Base-by-base conservation (phyloP, 305 asterid genomes). In the Plantago coronopus region DNA sequence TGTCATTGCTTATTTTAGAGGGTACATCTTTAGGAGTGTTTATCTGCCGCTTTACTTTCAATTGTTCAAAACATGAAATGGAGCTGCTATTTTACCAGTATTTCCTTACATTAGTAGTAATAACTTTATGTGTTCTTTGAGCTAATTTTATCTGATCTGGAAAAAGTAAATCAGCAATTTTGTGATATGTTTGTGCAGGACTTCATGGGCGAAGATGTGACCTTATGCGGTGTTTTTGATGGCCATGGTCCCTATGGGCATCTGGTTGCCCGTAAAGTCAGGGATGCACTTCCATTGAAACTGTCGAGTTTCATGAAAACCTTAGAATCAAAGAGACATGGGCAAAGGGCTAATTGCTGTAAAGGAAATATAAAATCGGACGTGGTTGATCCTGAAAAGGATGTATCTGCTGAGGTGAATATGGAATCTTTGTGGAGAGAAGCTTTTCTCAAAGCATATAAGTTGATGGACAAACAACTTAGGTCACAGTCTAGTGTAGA, bases 401-500 rank as follows among this genome's bases (percentile, higher is more conserved):
- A 76, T 23, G 49, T 34, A 15, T 58, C 76, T 23, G 31, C 23
- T 5, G 88, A 78, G 70, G 85, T 80, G 62, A 64, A 67, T 62
- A 81, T 63, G 53, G 86, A 81, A n/a, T 62, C 75, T 0, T 48
- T 54, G 48, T 89, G 95, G 95, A 80, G 79, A 73, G 97, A 91
- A 74, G 88, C 95, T 59, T 86, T 91, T 76, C 72, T 88, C 53
- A 86, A 81, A 81, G 91, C 94, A 62, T 86, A 72, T 75, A 86
- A 76, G 79, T 78, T 81, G 75, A 86, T 84, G 98, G 98, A 86
- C 59, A 79, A 87, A 67, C 96, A 91, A 68, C 68, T 91, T 74
- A 81, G 81, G 71, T 69, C 73, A 82, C 65, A 73, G 43, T 58
- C 86, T 38, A 82, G 71, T 68, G 74, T 84, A n/a, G 93, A 91